These are phyloP conservation scores for Priceomyces melissophilus DNA, from an alignment of 805 yeast species.

Conservation along the genomic window DNA sequence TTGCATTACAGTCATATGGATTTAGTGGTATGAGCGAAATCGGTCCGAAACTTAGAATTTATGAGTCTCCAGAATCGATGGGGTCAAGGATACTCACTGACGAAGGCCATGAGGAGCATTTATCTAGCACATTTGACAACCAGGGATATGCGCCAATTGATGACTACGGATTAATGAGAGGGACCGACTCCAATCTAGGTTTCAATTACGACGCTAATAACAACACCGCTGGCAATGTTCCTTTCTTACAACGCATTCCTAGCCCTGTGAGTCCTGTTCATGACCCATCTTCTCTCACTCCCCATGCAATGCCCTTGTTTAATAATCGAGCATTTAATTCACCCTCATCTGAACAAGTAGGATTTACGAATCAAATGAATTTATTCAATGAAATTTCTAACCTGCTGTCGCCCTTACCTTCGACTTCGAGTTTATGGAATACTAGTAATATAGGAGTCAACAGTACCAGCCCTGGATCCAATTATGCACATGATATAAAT, in stretches of 20 bases:
- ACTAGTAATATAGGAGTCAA: neutral
- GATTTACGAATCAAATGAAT: neutral
- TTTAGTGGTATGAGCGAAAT: too few relatives aligned
- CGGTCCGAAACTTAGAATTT: too few relatives aligned
- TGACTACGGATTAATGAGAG: neutral
- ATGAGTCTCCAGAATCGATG: too few relatives aligned
- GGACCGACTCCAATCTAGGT: too few relatives aligned
- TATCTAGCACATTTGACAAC: neutral
- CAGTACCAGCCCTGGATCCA: conserved; percentile 2
- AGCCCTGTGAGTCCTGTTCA: too few relatives aligned
- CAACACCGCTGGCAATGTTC: too few relatives aligned
- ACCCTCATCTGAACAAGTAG: neutral
- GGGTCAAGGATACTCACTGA: too few relatives aligned
- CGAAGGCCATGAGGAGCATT: too few relatives aligned
- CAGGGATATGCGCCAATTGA: neutral
- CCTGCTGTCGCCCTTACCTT: conserved; percentile 1
- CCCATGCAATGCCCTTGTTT: neutral
- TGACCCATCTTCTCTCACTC: conserved; percentile 5
- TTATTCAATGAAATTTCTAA: conserved; percentile 1
- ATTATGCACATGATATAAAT: conserved; percentile 5
- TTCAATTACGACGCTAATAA: too few relatives aligned
- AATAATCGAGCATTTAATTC: neutral
- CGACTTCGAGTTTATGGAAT: conserved; percentile 1
- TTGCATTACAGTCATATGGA: neutral
- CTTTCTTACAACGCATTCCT: too few relatives aligned